A percentile compares a stretch with the other conserved stretches of the same genome.
Conservation (phyloP, 805 yeast genomes). For the Zygoascus tannicola region DNA sequence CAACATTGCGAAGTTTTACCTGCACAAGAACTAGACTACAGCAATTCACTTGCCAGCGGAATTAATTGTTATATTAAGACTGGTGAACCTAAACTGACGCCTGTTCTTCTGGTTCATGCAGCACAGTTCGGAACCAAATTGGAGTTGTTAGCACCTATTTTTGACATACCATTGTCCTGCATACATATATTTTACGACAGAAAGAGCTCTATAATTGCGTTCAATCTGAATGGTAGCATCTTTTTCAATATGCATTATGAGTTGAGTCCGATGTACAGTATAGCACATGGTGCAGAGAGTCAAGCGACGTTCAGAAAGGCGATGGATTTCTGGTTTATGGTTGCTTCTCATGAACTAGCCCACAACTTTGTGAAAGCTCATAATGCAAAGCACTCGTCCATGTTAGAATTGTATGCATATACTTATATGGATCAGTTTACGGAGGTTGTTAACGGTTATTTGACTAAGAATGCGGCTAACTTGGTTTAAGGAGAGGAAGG, state of each 20-base stretch:
- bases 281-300: neutral
- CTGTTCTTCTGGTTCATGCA: conserved; percentile 10
- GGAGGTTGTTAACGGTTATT: neutral
- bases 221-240: conserved; percentile 29
- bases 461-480: no score
- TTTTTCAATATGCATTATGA: conserved; percentile 30
- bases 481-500: no score
- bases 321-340: conserved; percentile 30
- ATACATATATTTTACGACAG: conserved; percentile 25
- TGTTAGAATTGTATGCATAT: conserved; percentile 27
- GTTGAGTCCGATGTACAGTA: conserved; percentile 6
- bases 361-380: conserved; percentile 30
- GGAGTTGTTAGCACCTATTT: conserved; percentile 10
- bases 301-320: conserved; percentile 3
- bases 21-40: neutral
- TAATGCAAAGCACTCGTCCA: conserved; percentile 30
- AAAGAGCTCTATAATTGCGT: conserved; percentile 26
- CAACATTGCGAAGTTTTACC: neutral
- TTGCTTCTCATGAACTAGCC: conserved; percentile 34
- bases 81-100: conserved; percentile 3
- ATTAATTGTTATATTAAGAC: conserved; percentile 4
- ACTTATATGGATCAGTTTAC: conserved; percentile 17
- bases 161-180: conserved; percentile 17
- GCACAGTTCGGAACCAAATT: conserved; percentile 13
- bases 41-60: neutral